Evolutionary conservation across 2,329 filamentous ascomycete genomes (phyloP), one percentile per base, ranked within the genome.

Genomic region (Neurospora crassa): DNA sequence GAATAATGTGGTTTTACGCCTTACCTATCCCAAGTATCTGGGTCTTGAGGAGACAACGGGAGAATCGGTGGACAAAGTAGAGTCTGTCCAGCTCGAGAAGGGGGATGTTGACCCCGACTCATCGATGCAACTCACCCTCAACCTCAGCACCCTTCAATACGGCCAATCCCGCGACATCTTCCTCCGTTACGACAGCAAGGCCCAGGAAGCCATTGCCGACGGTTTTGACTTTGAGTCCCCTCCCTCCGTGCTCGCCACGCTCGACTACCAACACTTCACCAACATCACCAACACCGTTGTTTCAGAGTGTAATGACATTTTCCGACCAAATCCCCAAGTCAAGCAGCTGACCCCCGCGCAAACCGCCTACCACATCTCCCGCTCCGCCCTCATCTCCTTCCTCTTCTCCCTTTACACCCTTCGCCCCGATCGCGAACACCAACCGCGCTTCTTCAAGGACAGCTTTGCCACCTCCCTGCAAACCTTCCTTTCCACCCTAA

Each of bases 161-260:
- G 88, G 87, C n/a, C 88, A 90, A 72, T 84, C 86, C 0, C 83
- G 87, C 3, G 86, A 89, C 71, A 79, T 90, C 34, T 85, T 84
- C 73, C 78, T 90, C 7, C 74, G 75, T 4, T 79, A 79, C 71
- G 76, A 77, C 43, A 77, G 76, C 20, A 37, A 63, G 8, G 53
- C 24, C 16, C 24, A n/a, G 29, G 53, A 63, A 37, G 41, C 75
- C 6, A 24, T 40, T 1, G 53, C 41, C 3, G 37, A 53, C 43
- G 41, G 67, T 40, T 67, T 68, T 3, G 16, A 43, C 0, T 63
- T 59, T 6, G 68, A 68, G 1, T 67, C 70, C 0, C 68, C 76
- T 3, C 75, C 77, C 4, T 70, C 74, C 2, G 73, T 87, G 10
- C 75, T 74, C 6, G 81, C 78, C 0, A 75, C 73, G 0, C 78